phyloP scores from a whole-genome alignment of 1,284 basidiomycete genomes.

The Trichosporon sp. region DNA sequence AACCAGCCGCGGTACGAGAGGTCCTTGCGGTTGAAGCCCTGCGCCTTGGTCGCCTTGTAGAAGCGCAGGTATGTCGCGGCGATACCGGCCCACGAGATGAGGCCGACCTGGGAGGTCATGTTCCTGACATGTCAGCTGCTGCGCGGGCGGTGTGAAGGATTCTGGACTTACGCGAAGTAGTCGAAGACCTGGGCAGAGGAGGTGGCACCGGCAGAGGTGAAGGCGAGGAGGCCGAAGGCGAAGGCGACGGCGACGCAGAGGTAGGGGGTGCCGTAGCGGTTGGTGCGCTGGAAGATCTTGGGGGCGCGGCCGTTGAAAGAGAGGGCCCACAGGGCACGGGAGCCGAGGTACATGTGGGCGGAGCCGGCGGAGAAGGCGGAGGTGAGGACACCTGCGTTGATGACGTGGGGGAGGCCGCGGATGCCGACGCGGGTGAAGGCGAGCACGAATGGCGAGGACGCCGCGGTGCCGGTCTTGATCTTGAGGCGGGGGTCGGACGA shows the following conservation, averaged over 20 bases:
- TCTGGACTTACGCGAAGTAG: conserved; percentile 58
- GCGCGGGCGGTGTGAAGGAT: no score
- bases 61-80: conserved; percentile 74
- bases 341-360: conserved; percentile 53
- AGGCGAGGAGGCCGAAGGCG: conserved; percentile 59
- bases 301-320: conserved; percentile 36
- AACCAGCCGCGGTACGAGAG: conserved; percentile 63
- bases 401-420: conserved; percentile 62
- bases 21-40: conserved; percentile 56
- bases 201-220: conserved; percentile 57
- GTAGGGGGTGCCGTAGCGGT: conserved; percentile 31
- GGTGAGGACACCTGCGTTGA: conserved; percentile 61
- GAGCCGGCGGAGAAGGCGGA: conserved; percentile 56
- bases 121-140: conserved; percentile 41
- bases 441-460: conserved; percentile 76
- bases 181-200: conserved; percentile 64
- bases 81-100: conserved; percentile 75
- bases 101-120: conserved; percentile 57
- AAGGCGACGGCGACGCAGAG: conserved; percentile 56
- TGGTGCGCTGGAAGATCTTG: conserved; percentile 26
- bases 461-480: conserved; percentile 59
- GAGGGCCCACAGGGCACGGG: conserved; percentile 35
- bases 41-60: conserved; percentile 66
- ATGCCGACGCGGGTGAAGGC: conserved; percentile 65
- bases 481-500: conserved; percentile 60